Evolutionary conservation across 805 yeast species (phyloP).

Genomic region (Zygoascus flipseniorum): DNA sequence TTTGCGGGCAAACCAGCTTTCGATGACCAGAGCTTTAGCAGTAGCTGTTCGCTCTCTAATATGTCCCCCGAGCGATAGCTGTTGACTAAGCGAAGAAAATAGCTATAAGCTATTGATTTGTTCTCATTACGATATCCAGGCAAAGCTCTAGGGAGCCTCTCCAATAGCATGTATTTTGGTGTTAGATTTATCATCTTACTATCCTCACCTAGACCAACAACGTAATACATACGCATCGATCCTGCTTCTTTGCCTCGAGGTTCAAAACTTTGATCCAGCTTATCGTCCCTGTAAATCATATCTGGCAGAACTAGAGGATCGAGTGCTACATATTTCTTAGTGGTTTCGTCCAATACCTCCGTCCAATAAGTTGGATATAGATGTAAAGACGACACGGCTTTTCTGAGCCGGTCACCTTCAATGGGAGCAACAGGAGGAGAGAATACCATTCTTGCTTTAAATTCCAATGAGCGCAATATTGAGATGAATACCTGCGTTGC

Average conservation of each 20-base stretch:
- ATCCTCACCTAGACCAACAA: constrained; percentile 54
- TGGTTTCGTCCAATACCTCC: background rate
- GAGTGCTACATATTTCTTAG: background rate
- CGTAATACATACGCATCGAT: constrained; percentile 42
- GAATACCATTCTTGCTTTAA: background rate
- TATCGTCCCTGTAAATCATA: background rate
- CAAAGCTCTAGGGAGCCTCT: background rate
- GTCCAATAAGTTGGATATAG: constrained; percentile 1
- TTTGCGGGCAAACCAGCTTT: background rate
- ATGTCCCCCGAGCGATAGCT: background rate
- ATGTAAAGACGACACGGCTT: background rate
- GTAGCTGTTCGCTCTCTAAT: background rate
- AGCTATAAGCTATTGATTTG: background rate
- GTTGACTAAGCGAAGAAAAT: background rate
- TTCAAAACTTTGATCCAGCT: constrained; percentile 38
- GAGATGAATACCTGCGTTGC: background rate
- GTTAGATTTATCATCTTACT: constrained; percentile 67
- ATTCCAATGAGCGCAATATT: background rate
- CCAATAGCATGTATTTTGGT: constrained; percentile 44
- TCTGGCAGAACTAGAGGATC: background rate
- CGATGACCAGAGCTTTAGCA: background rate
- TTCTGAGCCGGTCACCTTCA: background rate
- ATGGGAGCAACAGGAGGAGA: background rate
- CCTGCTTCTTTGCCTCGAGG: constrained; percentile 42
- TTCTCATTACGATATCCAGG: background rate